A percentile compares a stretch with the other conserved stretches of the same genome.
Evolutionary conservation across 768 basidiomycete species (phyloP).

Genomic region (Agaricus blazei): DNA sequence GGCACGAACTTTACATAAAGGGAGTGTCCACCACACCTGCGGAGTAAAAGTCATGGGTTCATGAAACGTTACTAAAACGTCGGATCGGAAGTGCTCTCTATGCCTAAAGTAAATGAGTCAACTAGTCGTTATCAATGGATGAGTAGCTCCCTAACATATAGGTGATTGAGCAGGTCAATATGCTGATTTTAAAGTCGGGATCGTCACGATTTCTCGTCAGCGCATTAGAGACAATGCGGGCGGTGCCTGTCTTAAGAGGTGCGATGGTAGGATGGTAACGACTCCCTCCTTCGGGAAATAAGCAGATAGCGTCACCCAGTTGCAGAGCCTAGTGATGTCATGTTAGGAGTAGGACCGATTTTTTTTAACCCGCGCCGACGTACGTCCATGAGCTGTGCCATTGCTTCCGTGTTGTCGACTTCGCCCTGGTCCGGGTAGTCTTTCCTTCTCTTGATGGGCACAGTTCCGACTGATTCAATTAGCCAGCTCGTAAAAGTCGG

Average conservation of each 20-base stretch:
- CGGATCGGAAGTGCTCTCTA: slow-evolving; percentile 82
- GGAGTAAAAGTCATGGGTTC: slow-evolving; percentile 61
- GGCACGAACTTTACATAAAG: not conserved
- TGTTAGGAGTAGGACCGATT: slow-evolving; percentile 3
- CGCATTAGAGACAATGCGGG: slow-evolving; percentile 75
- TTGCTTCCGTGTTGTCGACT: slow-evolving; percentile 63
- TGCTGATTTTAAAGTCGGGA: slow-evolving; percentile 64
- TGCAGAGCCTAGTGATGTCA: slow-evolving; percentile 55
- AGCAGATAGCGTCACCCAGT: slow-evolving; percentile 69
- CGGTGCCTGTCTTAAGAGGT: slow-evolving; percentile 84
- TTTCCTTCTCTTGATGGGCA: slow-evolving; percentile 75
- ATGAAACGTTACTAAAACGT: slow-evolving; percentile 82
- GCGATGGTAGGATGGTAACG: slow-evolving; percentile 85
- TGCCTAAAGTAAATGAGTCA: slow-evolving; percentile 43
- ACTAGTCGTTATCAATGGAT: not conserved
- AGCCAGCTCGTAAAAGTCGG: slow-evolving; percentile 87
- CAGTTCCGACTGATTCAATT: slow-evolving; percentile 82
- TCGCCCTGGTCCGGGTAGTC: slow-evolving; percentile 48
- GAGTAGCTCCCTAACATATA: slow-evolving; percentile 53
- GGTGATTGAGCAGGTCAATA: slow-evolving; percentile 77
- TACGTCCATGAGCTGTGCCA: slow-evolving; percentile 68
- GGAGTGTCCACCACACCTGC: slow-evolving; percentile 34
- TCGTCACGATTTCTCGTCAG: slow-evolving; percentile 64
- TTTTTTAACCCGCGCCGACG: not conserved
- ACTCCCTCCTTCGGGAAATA: slow-evolving; percentile 87